These are phyloP conservation scores for Vitis hybrid DNA, from an alignment of 177 flowering plant species.

Conservation along the genomic window DNA sequence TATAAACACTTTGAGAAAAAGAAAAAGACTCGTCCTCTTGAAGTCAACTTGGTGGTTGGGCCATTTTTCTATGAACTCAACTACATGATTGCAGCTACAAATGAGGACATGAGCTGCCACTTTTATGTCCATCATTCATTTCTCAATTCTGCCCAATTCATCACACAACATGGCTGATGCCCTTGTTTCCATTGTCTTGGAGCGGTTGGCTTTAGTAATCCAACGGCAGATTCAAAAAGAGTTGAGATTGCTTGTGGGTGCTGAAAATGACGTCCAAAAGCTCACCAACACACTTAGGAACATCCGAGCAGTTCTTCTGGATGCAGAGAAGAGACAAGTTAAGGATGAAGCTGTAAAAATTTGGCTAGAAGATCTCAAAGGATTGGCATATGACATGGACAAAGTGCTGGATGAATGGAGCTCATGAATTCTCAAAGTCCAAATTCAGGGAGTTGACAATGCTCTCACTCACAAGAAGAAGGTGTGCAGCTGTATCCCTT, in stretches of 20 bases:
- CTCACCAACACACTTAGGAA: not conserved
- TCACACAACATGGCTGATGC: no score
- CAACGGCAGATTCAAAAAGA: not conserved
- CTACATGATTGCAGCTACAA: no score
- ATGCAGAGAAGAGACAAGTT: conserved; percentile 26
- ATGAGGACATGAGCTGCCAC: no score
- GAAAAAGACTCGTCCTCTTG: no score
- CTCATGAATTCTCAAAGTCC: not conserved
- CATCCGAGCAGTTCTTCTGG: conserved; percentile 16
- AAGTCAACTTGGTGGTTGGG: no score
- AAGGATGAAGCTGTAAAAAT: not conserved
- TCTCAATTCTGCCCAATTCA: no score
- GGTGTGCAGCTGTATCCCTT: conserved; percentile 11
- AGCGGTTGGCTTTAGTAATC: not conserved
- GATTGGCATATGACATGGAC: conserved; percentile 12
- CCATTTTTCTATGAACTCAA: no score
- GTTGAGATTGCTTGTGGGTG: not conserved
- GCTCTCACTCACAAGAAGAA: not conserved
- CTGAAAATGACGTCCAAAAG: not conserved
- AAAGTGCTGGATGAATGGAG: conserved; percentile 19
- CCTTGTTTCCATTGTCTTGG: no score
- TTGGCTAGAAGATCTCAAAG: conserved; percentile 17
- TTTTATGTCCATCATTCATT: no score
- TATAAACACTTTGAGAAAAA: no score
- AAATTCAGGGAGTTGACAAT: not conserved